Conservation (phyloP, 108 stramenopile genomes). For the Skeletonema tropicum region DNA sequence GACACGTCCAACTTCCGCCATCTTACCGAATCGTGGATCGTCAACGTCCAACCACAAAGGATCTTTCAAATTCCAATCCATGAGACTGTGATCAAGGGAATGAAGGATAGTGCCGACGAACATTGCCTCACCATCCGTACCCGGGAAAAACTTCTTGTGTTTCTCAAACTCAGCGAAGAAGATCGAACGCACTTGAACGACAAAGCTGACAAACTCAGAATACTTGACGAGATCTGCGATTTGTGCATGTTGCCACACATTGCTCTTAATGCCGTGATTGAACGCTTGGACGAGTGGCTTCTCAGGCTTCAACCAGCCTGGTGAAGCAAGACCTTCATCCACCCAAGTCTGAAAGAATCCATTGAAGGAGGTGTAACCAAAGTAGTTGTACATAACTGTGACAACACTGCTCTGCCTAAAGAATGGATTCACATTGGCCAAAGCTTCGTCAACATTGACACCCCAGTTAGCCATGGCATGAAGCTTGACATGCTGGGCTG, state of each 20-base stretch:
- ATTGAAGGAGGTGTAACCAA: too few relatives aligned
- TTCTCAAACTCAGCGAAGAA: constrained; percentile 41
- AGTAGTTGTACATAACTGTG: too few relatives aligned
- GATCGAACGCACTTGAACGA: constrained; percentile 29
- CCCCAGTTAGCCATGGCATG: too few relatives aligned
- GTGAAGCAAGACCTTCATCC: constrained; percentile 24
- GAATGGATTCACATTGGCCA: too few relatives aligned
- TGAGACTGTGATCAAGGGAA: constrained; percentile 37
- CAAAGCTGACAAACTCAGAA: constrained; percentile 41
- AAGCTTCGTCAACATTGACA: too few relatives aligned
- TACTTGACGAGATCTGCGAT: constrained; percentile 29
- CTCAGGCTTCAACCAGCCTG: constrained; percentile 21
- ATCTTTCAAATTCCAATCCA: constrained; percentile 51
- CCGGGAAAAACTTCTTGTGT: constrained; percentile 34
- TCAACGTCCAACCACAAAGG: constrained; percentile 42
- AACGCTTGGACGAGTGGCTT: constrained; percentile 1
- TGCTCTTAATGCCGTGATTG: constrained; percentile 30
- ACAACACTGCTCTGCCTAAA: too few relatives aligned
- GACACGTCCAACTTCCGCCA: constrained; percentile 48
- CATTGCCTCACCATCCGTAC: constrained; percentile 42
- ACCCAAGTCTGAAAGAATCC: constrained; percentile 11
- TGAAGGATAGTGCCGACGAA: constrained; percentile 48
- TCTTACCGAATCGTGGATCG: constrained; percentile 39
- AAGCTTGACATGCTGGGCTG: too few relatives aligned
- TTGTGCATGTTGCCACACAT: constrained; percentile 27